Percentiles rank a stretch among this genome's conserved stretches.
Conservation (phyloP, 371 early-diverging fungal species). For the Mortierella sp. region DNA sequence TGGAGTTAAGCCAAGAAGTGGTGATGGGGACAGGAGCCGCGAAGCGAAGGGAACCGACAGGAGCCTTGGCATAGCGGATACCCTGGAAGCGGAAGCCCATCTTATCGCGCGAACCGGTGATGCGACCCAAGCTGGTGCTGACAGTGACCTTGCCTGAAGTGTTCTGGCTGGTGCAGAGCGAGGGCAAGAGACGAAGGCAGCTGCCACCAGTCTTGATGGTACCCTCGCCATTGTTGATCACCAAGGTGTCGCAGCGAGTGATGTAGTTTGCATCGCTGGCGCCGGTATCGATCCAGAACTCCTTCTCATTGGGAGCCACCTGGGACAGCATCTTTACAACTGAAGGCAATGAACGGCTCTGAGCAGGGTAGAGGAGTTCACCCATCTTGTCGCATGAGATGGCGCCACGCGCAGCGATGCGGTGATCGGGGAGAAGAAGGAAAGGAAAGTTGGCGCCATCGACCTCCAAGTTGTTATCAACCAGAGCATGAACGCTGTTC, state of each 20-base stretch:
- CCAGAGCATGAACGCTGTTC: conserved; percentile 44
- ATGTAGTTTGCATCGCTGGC: conserved; percentile 33
- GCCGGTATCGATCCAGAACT: conserved; percentile 50
- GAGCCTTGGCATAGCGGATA: conserved; percentile 54
- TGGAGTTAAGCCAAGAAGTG: conserved; percentile 28
- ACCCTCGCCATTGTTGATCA: conserved; percentile 37
- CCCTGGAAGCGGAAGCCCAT: conserved; percentile 54
- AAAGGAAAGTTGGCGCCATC: conserved; percentile 50
- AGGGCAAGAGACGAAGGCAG: conserved; percentile 43
- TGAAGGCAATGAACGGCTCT: conserved; percentile 36
- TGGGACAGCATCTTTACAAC: conserved; percentile 41
- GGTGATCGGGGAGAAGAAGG: conserved; percentile 41
- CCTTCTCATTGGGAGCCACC: conserved; percentile 24
- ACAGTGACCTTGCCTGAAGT: conserved; percentile 40
- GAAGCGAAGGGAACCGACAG: conserved; percentile 47
- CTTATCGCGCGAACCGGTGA: conserved; percentile 43
- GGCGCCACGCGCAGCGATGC: conserved; percentile 35
- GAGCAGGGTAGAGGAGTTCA: conserved; percentile 44
- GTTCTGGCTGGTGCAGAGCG: conserved; percentile 49
- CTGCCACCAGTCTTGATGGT: conserved; percentile 37
- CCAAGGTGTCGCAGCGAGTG: conserved; percentile 44
- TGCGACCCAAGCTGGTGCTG: conserved; percentile 31
- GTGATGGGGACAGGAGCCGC: conserved; percentile 48
- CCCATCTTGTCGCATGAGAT: conserved; percentile 29
- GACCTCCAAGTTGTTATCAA: conserved; percentile 49